A percentile compares a stretch with the other conserved stretches of the same genome.
Conservation (phyloP, 2,329 filamentous ascomycete genomes). For the Fusarium fujikuroi region DNA sequence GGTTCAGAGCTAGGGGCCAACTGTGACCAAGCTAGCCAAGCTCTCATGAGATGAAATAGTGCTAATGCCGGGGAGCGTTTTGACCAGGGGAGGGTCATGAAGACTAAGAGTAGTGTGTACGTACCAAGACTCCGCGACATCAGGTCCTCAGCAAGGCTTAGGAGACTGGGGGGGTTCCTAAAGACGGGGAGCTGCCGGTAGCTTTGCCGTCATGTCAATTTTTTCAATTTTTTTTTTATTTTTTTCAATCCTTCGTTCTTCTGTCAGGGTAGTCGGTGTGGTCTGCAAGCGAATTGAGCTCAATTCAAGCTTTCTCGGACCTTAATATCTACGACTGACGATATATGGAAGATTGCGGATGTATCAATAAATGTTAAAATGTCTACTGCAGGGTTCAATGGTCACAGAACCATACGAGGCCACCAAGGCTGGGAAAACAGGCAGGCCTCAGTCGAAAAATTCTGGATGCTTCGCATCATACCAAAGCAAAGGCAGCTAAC, state of each 20-base stretch:
- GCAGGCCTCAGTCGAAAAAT: constrained; percentile 37
- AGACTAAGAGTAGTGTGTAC: constrained; percentile 35
- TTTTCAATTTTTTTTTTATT: background rate
- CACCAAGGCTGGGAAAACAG: constrained; percentile 23
- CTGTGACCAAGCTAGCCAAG: constrained; percentile 21
- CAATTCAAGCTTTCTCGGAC: background rate
- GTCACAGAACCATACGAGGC: constrained; percentile 31
- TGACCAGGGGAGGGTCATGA: constrained; percentile 34
- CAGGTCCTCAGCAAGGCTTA: constrained; percentile 42
- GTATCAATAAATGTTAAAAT: background rate
- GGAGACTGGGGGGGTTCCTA: constrained; percentile 39
- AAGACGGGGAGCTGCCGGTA: constrained; percentile 44
- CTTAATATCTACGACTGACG: background rate
- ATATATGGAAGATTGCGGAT: background rate
- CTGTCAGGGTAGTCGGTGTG: constrained; percentile 30
- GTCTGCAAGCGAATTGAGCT: constrained; percentile 1
- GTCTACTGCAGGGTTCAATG: background rate
- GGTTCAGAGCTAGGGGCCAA: constrained; percentile 38
- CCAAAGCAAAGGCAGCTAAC: constrained; percentile 27
- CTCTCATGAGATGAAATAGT: constrained; percentile 36
- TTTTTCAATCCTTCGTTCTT: constrained; percentile 8
- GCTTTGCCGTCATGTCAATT: constrained; percentile 37
- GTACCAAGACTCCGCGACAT: constrained; percentile 32
- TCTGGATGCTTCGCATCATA: constrained; percentile 35
- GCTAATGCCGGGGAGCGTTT: constrained; percentile 40